phyloP scores from a whole-genome alignment of 495 filamentous ascomycete genomes.

The Hypoxylon perforatum region DNA sequence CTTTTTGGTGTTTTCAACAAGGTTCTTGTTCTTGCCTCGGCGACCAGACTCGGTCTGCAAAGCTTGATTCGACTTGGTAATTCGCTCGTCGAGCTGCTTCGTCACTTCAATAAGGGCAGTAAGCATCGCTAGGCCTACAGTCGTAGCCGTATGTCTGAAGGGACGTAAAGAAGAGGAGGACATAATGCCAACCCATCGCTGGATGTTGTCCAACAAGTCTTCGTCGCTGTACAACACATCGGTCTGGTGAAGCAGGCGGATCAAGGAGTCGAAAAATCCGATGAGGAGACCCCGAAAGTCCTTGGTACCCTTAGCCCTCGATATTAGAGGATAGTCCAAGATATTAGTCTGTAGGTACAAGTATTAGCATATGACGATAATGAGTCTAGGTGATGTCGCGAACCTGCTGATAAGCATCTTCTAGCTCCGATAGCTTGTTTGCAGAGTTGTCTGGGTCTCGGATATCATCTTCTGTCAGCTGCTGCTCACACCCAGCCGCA shows the following conservation, averaged over 20 bases:
- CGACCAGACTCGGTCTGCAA: conserved; percentile 80
- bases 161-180: conserved; percentile 84
- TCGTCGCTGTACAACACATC: conserved; percentile 79
- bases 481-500: conserved; percentile 80
- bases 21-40: conserved; percentile 69
- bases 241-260: conserved; percentile 78
- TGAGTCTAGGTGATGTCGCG: conserved; percentile 25
- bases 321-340: conserved; percentile 92
- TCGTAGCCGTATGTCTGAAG: conserved; percentile 91
- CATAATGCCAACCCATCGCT: conserved; percentile 86
- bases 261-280: conserved; percentile 78
- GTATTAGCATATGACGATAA: conserved; percentile 39
- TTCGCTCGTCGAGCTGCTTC: conserved; percentile 70
- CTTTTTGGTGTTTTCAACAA: conserved; percentile 72
- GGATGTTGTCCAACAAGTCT: conserved; percentile 82
- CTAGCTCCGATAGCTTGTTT: conserved; percentile 75
- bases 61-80: conserved; percentile 83
- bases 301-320: conserved; percentile 74
- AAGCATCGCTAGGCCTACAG: conserved; percentile 79
- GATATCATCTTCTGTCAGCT: conserved; percentile 80
- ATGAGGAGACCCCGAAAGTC: conserved; percentile 80
- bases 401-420: conserved; percentile 81
- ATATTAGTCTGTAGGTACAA: conserved; percentile 67
- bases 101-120: conserved; percentile 75
- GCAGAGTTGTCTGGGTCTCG: conserved; percentile 84